phyloP scores from a whole-genome alignment of 768 basidiomycete genomes.

The Phylloporus rhodoxanthus region DNA sequence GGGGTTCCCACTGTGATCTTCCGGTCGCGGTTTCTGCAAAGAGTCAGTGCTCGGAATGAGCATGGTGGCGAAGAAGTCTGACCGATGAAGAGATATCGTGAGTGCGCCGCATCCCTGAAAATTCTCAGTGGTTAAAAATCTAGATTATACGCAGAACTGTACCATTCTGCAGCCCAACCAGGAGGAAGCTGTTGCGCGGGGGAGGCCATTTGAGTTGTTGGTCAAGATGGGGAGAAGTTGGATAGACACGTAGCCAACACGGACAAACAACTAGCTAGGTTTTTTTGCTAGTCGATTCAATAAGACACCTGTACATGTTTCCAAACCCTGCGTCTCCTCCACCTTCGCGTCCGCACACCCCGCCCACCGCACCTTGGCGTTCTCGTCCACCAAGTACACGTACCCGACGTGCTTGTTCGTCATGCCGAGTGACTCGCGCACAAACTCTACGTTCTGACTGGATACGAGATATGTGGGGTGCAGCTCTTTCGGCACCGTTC shows the following conservation, averaged over 20 bases:
- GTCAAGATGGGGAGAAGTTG: background rate
- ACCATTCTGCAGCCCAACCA: constrained; percentile 95
- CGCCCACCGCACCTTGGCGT: constrained; percentile 85
- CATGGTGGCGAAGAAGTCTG: constrained; percentile 29
- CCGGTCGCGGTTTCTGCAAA: constrained; percentile 73
- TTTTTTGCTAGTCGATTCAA: constrained; percentile 48
- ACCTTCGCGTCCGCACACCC: constrained; percentile 78
- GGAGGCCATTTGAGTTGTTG: constrained; percentile 34
- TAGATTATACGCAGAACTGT: constrained; percentile 15
- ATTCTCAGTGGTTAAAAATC: constrained; percentile 13
- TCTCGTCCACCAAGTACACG: constrained; percentile 83
- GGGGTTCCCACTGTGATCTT: constrained; percentile 86
- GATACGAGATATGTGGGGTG: constrained; percentile 76
- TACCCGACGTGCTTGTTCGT: constrained; percentile 89
- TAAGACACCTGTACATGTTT: constrained; percentile 64
- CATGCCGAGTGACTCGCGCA: constrained; percentile 81
- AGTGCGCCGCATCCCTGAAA: constrained; percentile 69
- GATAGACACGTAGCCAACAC: constrained; percentile 25
- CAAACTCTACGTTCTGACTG: constrained; percentile 77
- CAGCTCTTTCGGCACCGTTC: constrained; percentile 53
- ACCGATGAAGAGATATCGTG: constrained; percentile 89
- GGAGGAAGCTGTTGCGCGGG: constrained; percentile 71
- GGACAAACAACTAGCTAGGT: constrained; percentile 18
- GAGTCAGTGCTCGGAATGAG: constrained; percentile 10
- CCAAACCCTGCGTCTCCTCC: constrained; percentile 65